A percentile compares a stretch with the other conserved stretches of the same genome.
These are phyloP conservation scores for Smallanthus sonchifolius DNA, from an alignment of 129 eudicot genomes.

Conservation along the genomic window DNA sequence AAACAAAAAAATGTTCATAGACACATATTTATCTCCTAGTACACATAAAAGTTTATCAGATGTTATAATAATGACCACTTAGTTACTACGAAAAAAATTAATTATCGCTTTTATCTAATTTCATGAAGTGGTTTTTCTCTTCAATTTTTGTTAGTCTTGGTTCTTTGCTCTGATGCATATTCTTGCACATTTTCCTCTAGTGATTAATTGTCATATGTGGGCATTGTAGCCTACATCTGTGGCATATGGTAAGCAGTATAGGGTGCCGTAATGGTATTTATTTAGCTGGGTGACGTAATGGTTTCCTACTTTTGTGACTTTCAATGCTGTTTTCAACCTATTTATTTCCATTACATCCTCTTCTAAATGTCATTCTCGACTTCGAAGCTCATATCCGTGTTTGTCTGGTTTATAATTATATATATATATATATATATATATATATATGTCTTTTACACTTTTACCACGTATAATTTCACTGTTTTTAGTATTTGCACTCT, in stretches of 20 bases:
- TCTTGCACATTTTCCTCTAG: neutral
- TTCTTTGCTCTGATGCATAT: neutral
- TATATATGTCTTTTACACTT: neutral
- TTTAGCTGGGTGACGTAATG: slow-evolving; percentile 3
- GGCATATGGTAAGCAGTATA: neutral
- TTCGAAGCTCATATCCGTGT: neutral
- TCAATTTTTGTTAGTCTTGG: neutral
- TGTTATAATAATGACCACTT: neutral
- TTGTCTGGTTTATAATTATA: neutral
- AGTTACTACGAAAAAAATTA: neutral
- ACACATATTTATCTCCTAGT: neutral
- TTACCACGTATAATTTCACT: neutral
- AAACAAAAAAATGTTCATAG: neutral
- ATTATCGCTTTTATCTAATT: neutral
- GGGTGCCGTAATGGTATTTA: neutral
- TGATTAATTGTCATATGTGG: neutral
- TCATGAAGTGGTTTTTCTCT: neutral
- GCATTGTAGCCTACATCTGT: neutral
- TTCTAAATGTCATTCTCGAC: neutral
- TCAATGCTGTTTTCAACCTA: neutral
- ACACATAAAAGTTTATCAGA: neutral
- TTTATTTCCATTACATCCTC: neutral
- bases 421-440: no score
- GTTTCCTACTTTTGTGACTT: neutral
- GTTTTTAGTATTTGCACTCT: neutral